phyloP scores from a whole-genome alignment of 1,139 yeast species.

The Kodamaea arcana region DNA sequence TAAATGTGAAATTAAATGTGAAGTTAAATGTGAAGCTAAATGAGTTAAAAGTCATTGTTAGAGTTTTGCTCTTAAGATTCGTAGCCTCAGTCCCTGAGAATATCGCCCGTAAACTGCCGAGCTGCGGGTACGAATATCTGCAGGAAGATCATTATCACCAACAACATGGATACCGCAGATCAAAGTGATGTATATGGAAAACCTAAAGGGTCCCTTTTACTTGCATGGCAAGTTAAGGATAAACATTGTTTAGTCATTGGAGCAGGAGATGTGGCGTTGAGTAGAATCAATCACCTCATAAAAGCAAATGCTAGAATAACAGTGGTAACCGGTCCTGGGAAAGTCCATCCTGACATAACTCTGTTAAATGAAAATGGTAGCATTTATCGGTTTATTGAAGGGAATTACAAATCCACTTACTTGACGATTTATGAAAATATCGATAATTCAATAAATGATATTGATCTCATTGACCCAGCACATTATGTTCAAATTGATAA shows the following conservation, averaged over 20 bases:
- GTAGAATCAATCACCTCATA: slow-evolving; percentile 62
- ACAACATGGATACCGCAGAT: too few species aligned
- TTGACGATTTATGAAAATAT: slow-evolving; percentile 46
- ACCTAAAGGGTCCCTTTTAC: slow-evolving; percentile 52
- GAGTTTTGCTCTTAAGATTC: too few species aligned
- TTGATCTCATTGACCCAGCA: slow-evolving; percentile 20
- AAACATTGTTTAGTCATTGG: slow-evolving; percentile 73
- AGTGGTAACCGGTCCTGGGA: slow-evolving; percentile 51
- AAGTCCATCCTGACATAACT: slow-evolving; percentile 42
- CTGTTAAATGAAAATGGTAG: slow-evolving; percentile 38
- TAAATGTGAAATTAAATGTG: too few species aligned
- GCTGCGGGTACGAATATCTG: too few species aligned
- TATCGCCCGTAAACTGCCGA: too few species aligned
- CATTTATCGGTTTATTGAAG: slow-evolving; percentile 34
- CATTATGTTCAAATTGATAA: slow-evolving; percentile 32
- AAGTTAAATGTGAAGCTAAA: too few species aligned
- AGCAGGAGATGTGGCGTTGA: slow-evolving; percentile 77
- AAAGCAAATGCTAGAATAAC: slow-evolving; percentile 70
- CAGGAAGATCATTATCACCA: too few species aligned
- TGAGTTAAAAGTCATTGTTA: too few species aligned
- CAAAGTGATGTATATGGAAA: slow-evolving; percentile 2
- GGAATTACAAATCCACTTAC: slow-evolving; percentile 44
- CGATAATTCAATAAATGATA: slow-evolving; percentile 10
- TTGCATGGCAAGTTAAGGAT: slow-evolving; percentile 70
- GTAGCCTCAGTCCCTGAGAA: too few species aligned